Conservation (phyloP, 371 early-diverging fungal genomes). For the Mucor mucedo region DNA sequence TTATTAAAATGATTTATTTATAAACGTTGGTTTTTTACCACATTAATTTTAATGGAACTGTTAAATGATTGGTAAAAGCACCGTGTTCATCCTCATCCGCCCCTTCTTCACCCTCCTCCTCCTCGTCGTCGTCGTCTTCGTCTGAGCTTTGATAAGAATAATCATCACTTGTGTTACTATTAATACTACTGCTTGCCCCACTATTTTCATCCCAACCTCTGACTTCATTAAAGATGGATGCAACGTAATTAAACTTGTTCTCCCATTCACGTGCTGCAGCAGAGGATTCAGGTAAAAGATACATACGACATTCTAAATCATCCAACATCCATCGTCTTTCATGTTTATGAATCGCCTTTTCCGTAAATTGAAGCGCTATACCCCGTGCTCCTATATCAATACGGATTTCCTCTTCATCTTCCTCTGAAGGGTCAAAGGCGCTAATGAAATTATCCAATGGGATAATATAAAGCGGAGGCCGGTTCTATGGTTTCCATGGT, state of each 20-base stretch:
- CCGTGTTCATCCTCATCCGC: neutral
- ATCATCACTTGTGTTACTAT: neutral
- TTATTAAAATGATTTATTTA: neutral
- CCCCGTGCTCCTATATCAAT: constrained; percentile 31
- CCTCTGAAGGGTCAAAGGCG: constrained; percentile 27
- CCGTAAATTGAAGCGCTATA: constrained; percentile 34
- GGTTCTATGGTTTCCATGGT: constrained; percentile 5
- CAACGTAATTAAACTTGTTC: constrained; percentile 32
- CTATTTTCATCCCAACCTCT: constrained; percentile 14
- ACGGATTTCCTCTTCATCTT: constrained; percentile 30
- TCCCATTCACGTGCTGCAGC: constrained; percentile 34
- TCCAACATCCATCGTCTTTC: constrained; percentile 14
- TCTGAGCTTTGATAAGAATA: neutral
- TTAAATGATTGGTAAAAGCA: neutral
- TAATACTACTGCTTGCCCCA: neutral
- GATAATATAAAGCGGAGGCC: constrained; percentile 28
- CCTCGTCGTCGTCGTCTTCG: neutral
- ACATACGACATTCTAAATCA: constrained; percentile 33
- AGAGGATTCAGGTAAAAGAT: constrained; percentile 32
- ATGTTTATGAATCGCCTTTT: constrained; percentile 18
- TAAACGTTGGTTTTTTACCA: constrained; percentile 22
- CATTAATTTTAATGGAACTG: constrained; percentile 29
- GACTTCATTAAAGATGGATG: constrained; percentile 33
- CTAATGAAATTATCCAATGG: constrained; percentile 33
- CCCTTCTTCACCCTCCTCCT: constrained; percentile 2